Conservation (phyloP, 2,329 filamentous ascomycete species). For the Elsinoe australis region DNA sequence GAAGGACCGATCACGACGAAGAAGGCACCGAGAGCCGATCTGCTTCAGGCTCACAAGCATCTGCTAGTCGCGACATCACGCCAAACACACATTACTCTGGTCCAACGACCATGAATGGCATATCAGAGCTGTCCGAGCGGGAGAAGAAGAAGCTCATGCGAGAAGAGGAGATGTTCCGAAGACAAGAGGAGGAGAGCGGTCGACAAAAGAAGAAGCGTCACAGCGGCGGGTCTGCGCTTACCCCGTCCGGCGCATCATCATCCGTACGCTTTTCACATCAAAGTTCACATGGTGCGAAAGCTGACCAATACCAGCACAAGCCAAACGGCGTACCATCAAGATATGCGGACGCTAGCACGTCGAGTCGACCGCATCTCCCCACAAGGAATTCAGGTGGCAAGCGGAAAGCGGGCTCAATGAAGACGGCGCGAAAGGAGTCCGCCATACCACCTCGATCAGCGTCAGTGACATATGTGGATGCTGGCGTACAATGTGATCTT, state of each 20-base stretch:
- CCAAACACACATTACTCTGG: conserved; percentile 47
- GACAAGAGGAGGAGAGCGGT: conserved; percentile 50
- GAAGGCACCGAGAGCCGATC: conserved; percentile 51
- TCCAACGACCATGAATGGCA: conserved; percentile 31
- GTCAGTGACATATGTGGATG: conserved; percentile 24
- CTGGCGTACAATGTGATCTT: conserved; percentile 30
- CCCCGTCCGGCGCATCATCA: conserved; percentile 41
- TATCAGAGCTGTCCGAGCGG: conserved; percentile 51
- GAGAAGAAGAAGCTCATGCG: conserved; percentile 57
- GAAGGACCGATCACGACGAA: conserved; percentile 48
- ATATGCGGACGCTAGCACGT: conserved; percentile 26
- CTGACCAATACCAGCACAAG: conserved; percentile 24
- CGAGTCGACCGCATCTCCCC: conserved; percentile 13
- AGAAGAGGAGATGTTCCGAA: conserved; percentile 54
- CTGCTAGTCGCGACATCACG: conserved; percentile 54
- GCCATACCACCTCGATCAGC: conserved; percentile 7
- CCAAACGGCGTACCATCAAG: conserved; percentile 25
- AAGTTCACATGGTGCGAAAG: background rate
- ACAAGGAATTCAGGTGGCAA: conserved; percentile 8
- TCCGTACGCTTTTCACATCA: conserved; percentile 32
- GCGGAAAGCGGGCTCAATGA: conserved; percentile 11
- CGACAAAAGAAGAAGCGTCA: conserved; percentile 47
- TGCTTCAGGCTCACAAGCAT: conserved; percentile 49
- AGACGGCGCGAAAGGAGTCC: conserved; percentile 1
- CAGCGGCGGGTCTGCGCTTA: conserved; percentile 47